These are phyloP conservation scores for Pyrenophora tritici-repentis DNA, from an alignment of 2,329 filamentous ascomycete species.

Conservation along the genomic window DNA sequence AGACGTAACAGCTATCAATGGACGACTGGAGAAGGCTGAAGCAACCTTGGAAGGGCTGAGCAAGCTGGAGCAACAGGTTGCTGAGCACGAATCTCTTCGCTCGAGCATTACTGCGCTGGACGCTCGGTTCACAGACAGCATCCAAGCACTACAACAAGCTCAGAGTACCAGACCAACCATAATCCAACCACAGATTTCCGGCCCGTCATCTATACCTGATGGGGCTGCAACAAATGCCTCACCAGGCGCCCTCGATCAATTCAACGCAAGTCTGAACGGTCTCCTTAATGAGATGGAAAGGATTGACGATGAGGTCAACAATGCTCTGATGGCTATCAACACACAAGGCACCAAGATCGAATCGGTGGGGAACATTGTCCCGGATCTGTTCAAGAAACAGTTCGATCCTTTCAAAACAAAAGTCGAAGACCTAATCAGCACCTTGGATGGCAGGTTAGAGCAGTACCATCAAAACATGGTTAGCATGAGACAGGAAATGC, in stretches of 20 bases:
- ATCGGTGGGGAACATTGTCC: background rate
- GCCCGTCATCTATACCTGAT: background rate
- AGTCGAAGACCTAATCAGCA: background rate
- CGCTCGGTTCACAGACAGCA: background rate
- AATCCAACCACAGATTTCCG: no score
- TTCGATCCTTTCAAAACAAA: slow-evolving; percentile 15
- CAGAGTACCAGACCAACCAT: no score
- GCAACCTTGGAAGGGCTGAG: background rate
- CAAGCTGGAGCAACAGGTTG: background rate
- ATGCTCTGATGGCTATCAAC: background rate
- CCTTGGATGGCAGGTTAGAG: background rate
- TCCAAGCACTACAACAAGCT: no score
- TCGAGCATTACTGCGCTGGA: background rate
- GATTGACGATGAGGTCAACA: background rate
- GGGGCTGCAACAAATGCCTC: no score
- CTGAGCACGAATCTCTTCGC: background rate
- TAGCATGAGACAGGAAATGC: background rate
- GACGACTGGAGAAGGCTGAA: background rate
- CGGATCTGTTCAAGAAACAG: slow-evolving; percentile 9
- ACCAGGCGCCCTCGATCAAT: no score
- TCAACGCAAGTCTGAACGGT: background rate
- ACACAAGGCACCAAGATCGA: background rate
- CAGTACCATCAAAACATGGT: background rate
- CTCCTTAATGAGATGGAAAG: background rate
- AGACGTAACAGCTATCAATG: background rate